These are phyloP conservation scores for Thielaviopsis musarum DNA, from an alignment of 2,329 filamentous ascomycete species.

Conservation along the genomic window DNA sequence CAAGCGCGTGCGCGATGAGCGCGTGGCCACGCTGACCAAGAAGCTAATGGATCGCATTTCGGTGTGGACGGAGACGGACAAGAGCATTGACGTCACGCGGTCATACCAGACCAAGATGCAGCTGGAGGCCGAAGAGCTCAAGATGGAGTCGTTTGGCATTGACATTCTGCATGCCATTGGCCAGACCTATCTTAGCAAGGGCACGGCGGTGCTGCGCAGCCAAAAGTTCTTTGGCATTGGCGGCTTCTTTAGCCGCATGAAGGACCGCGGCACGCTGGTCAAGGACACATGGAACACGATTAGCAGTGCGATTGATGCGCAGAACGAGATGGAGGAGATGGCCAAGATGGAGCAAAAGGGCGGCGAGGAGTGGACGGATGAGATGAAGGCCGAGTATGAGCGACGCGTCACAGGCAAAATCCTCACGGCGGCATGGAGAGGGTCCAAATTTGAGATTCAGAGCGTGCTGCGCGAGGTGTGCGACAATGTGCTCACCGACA, in stretches of 20 bases:
- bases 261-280: slow-evolving; percentile 90
- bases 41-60: slow-evolving; percentile 83
- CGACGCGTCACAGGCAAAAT: slow-evolving; percentile 95
- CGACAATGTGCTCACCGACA: slow-evolving; percentile 66
- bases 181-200: slow-evolving; percentile 76
- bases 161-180: slow-evolving; percentile 95
- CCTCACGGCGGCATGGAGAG: slow-evolving; percentile 86
- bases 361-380: slow-evolving; percentile 95
- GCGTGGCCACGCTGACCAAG: slow-evolving; percentile 64
- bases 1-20: slow-evolving; percentile 67
- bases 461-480: slow-evolving; percentile 89
- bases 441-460: slow-evolving; percentile 96
- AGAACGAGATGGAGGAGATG: slow-evolving; percentile 99
- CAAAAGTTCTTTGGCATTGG: slow-evolving; percentile 95
- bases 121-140: slow-evolving; percentile 90
- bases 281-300: slow-evolving; percentile 99
- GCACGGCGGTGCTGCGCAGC: slow-evolving; percentile 71
- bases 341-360: slow-evolving; percentile 86
- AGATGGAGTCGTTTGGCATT: slow-evolving; percentile 97
- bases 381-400: slow-evolving; percentile 92
- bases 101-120: slow-evolving; percentile 90
- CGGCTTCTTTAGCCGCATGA: slow-evolving; percentile 84
- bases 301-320: slow-evolving; percentile 85
- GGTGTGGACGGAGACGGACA: slow-evolving; percentile 96
- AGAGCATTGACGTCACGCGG: slow-evolving; percentile 62